A percentile compares a stretch with the other conserved stretches of the same genome.
Conservation (phyloP, 108 stramenopile species). For the Pseudonitzschia pungens region DNA sequence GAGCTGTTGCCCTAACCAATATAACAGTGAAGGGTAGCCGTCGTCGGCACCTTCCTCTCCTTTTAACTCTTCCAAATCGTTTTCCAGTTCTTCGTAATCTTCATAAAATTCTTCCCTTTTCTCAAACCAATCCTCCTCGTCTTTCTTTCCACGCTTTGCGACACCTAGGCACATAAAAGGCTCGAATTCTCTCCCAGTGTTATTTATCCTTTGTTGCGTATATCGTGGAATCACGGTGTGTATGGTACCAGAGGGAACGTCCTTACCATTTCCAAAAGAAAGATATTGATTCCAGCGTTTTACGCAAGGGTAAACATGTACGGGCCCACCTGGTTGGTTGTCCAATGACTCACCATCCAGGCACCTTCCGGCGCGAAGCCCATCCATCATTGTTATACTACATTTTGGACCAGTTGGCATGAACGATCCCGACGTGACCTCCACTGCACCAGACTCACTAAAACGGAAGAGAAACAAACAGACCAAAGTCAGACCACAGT, state of each 20-base stretch:
- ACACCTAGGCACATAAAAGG: constrained; percentile 77
- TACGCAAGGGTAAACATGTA: constrained; percentile 76
- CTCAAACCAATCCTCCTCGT: constrained; percentile 64
- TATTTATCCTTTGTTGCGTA: constrained; percentile 45
- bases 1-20: constrained; percentile 69
- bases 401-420: constrained; percentile 76
- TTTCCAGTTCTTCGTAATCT: constrained; percentile 28
- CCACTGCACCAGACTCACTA: constrained; percentile 56
- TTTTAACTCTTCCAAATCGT: constrained; percentile 15
- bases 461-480: neutral
- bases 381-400: constrained; percentile 70
- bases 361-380: constrained; percentile 73
- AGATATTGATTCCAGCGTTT: constrained; percentile 85
- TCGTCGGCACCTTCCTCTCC: constrained; percentile 36
- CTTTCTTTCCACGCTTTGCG: constrained; percentile 55
- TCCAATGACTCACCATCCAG: constrained; percentile 68
- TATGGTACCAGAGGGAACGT: constrained; percentile 58
- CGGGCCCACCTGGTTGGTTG: constrained; percentile 60
- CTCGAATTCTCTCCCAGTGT: constrained; percentile 46
- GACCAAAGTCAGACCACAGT: neutral
- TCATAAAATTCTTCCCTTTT: constrained; percentile 17
- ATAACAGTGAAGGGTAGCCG: constrained; percentile 30
- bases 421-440: constrained; percentile 64
- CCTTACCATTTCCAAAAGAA: constrained; percentile 79
- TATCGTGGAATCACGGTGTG: constrained; percentile 68